Evolutionary conservation across 352 stramenopile genomes (phyloP).

Genomic region (Stramenopiles sp.): DNA sequence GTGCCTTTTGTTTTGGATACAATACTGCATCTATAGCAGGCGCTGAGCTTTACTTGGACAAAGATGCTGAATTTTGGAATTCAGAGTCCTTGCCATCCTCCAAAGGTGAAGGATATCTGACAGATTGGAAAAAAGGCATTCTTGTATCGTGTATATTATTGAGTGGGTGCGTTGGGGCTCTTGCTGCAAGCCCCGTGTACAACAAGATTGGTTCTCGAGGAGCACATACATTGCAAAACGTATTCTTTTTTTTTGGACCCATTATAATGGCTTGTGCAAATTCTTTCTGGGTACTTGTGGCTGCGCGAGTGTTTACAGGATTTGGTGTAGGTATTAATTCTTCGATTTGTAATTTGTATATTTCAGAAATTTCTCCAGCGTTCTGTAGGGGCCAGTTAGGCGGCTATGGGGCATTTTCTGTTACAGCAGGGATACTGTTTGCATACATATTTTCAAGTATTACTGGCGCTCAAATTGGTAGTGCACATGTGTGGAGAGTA

Average conservation of each 20-base stretch:
- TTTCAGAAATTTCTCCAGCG: slow-evolving; percentile 10
- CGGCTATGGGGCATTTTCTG: slow-evolving; percentile 11
- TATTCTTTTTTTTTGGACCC: slow-evolving; percentile 12
- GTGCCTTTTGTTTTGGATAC: slow-evolving; percentile 13
- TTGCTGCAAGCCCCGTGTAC: slow-evolving; percentile 7
- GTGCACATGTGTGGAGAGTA: slow-evolving; percentile 5
- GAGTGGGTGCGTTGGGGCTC: slow-evolving; percentile 9
- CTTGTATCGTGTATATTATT: slow-evolving; percentile 15
- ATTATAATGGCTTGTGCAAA: slow-evolving; percentile 12
- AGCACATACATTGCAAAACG: slow-evolving; percentile 11
- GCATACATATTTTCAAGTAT: slow-evolving; percentile 13
- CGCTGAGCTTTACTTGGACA: slow-evolving; percentile 13
- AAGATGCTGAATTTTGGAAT: slow-evolving; percentile 13
- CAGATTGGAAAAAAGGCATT: slow-evolving; percentile 11
- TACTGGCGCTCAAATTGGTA: not conserved
- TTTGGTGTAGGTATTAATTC: slow-evolving; percentile 12
- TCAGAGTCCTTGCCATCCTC: not conserved
- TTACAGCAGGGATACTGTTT: slow-evolving; percentile 9
- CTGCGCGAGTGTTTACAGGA: slow-evolving; percentile 2
- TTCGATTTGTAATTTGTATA: slow-evolving; percentile 13
- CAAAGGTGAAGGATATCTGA: slow-evolving; percentile 8
- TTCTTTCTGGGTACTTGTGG: slow-evolving; percentile 9
- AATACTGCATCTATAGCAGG: slow-evolving; percentile 12
- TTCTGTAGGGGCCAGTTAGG: slow-evolving; percentile 12
- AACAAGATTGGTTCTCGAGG: slow-evolving; percentile 10